phyloP scores from a whole-genome alignment of 116 monocot genomes.

The Cymodocea nodosa region DNA sequence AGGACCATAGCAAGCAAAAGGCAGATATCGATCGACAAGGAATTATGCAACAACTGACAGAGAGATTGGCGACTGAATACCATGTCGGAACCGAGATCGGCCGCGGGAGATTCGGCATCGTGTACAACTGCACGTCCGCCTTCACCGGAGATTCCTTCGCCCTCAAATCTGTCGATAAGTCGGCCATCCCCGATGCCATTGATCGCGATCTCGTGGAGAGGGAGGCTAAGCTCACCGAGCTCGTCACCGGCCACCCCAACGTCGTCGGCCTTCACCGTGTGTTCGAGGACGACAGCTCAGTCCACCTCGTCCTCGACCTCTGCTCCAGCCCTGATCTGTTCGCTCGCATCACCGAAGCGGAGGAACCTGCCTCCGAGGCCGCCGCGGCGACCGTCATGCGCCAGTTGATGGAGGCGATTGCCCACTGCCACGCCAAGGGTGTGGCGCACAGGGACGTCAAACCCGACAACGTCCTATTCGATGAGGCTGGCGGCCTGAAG shows the following conservation, averaged over 20 bases:
- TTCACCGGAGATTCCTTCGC: conserved; percentile 45
- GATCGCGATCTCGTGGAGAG: conserved; percentile 35
- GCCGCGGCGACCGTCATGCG: conserved; percentile 37
- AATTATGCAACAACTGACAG: conserved; percentile 11
- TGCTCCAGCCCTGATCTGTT: conserved; percentile 51
- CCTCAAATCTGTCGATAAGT: conserved; percentile 68
- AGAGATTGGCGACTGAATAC: conserved; percentile 33
- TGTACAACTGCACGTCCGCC: conserved; percentile 29
- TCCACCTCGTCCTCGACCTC: conserved; percentile 73
- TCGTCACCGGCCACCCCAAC: conserved; percentile 56
- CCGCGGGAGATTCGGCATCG: conserved; percentile 72
- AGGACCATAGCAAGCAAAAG: too few relatives aligned
- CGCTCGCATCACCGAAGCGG: conserved; percentile 28
- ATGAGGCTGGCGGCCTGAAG: conserved; percentile 18
- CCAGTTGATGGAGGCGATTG: conserved; percentile 45
- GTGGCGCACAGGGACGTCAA: conserved; percentile 83
- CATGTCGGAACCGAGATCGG: conserved; percentile 67
- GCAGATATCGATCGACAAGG: too few relatives aligned
- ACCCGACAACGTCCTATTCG: conserved; percentile 81
- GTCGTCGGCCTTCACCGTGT: conserved; percentile 47
- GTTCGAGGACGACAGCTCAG: conserved; percentile 48
- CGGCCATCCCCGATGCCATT: conserved; percentile 38
- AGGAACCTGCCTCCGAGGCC: conserved; percentile 20
- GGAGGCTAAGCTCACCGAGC: conserved; percentile 47
- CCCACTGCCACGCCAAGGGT: conserved; percentile 58